Percentiles rank a stretch among this genome's conserved stretches.
These are phyloP conservation scores for Coniosporium apollinis DNA, from an alignment of 495 filamentous ascomycete species.

Conservation along the genomic window DNA sequence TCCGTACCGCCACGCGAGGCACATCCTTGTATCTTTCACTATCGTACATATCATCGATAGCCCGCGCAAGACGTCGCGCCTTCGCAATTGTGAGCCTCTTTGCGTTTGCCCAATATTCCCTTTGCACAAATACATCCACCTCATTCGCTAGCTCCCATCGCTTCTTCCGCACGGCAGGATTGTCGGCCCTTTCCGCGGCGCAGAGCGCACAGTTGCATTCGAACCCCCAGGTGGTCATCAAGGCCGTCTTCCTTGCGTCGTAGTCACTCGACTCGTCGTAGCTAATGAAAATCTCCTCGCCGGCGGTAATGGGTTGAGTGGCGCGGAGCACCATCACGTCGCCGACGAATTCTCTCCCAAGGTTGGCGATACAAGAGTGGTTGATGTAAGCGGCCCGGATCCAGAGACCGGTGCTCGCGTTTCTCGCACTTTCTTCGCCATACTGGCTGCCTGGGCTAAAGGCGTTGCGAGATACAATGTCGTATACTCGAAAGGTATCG, in stretches of 20 bases:
- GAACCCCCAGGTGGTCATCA: constrained; percentile 15
- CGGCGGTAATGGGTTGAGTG: constrained; percentile 5
- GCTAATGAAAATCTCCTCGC: constrained; percentile 10
- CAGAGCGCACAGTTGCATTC: constrained; percentile 14
- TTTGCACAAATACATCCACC: constrained; percentile 15
- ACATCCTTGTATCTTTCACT: too few species aligned
- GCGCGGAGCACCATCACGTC: constrained; percentile 8
- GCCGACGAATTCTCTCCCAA: constrained; percentile 7
- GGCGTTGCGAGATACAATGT: constrained; percentile 22
- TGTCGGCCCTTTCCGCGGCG: constrained; percentile 14
- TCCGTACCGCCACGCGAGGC: too few species aligned
- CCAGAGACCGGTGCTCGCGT: constrained; percentile 12
- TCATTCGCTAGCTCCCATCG: constrained; percentile 16
- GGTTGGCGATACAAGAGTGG: constrained; percentile 11
- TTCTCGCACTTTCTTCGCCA: constrained; percentile 12
- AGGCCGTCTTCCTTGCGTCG: constrained; percentile 4
- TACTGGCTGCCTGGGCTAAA: constrained; percentile 20
- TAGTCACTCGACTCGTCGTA: constrained; percentile 7
- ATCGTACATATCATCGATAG: too few species aligned
- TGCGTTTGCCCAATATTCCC: too few species aligned
- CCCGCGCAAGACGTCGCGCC: too few species aligned
- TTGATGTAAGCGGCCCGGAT: constrained; percentile 10
- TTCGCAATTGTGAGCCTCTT: too few species aligned
- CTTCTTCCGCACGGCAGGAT: constrained; percentile 16
- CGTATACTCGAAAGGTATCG: constrained; percentile 24